Percentiles rank a stretch among this genome's conserved stretches.
These are phyloP conservation scores for Priceomyces medius DNA, from an alignment of 805 yeast genomes.

Conservation along the genomic window DNA sequence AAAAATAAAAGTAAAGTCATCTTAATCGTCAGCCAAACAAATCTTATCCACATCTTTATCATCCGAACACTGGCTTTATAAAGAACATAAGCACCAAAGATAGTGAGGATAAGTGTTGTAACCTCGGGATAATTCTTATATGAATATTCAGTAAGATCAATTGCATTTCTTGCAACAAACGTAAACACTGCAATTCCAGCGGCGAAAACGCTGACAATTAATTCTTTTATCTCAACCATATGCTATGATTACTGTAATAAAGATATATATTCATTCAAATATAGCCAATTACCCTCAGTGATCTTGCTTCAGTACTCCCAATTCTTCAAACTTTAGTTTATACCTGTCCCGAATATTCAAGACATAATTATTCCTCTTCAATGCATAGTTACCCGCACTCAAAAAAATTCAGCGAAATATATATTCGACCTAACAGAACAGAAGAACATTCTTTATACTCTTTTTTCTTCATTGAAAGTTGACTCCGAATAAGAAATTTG, in stretches of 20 bases:
- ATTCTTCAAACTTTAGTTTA: no score
- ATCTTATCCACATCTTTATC: conserved; percentile 20
- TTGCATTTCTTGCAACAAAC: conserved; percentile 12
- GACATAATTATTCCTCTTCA: no score
- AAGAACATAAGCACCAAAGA: conserved; percentile 13
- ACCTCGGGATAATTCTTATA: conserved; percentile 20
- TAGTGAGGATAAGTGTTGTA: conserved; percentile 13
- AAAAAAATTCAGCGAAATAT: no score
- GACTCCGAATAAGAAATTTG: conserved; percentile 35
- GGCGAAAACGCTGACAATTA: conserved; percentile 10
- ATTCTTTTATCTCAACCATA: conserved; percentile 12
- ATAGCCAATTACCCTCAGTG: background rate
- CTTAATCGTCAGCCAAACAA: conserved; percentile 20
- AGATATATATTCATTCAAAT: background rate
- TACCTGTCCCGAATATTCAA: no score
- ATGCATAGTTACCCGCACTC: no score
- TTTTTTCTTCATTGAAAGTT: conserved; percentile 34
- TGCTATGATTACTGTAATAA: background rate
- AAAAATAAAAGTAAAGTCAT: conserved; percentile 14
- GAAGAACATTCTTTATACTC: conserved; percentile 5
- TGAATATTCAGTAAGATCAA: conserved; percentile 11
- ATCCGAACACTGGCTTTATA: conserved; percentile 16
- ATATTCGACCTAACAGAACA: no score
- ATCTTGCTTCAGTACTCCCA: no score
- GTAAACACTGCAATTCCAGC: conserved; percentile 12